phyloP scores from a whole-genome alignment of 805 yeast genomes.

The Torulaspora indica region DNA sequence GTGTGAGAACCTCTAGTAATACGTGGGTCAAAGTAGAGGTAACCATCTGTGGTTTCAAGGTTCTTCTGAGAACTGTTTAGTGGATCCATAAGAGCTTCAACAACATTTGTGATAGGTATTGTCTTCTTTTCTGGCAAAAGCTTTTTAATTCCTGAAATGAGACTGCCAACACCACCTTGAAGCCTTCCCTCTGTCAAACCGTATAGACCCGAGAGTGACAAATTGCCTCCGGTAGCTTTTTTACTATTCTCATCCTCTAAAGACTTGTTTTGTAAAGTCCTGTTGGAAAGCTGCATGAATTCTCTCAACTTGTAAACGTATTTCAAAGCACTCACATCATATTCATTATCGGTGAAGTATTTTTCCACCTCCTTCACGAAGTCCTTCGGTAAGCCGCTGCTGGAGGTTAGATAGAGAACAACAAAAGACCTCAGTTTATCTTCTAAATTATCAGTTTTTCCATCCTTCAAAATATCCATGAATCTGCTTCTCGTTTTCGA shows the following conservation, averaged over 20 bases:
- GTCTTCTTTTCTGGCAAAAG: conserved; percentile 82
- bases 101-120: conserved; percentile 84
- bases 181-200: conserved; percentile 77
- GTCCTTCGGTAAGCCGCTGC: conserved; percentile 41
- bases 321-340: conserved; percentile 58
- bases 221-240: conserved; percentile 27
- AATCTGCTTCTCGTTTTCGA: conserved; percentile 50
- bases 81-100: conserved; percentile 90
- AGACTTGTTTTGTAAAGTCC: conserved; percentile 37
- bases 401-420: conserved; percentile 59
- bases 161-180: conserved; percentile 83
- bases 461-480: conserved; percentile 50
- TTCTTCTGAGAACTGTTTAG: conserved; percentile 54
- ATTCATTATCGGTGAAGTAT: conserved; percentile 51
- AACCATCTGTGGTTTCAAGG: conserved; percentile 78
- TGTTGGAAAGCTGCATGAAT: conserved; percentile 50
- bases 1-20: conserved; percentile 83
- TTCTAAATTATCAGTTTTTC: conserved; percentile 54
- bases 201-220: conserved; percentile 67
- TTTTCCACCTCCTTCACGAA: conserved; percentile 58
- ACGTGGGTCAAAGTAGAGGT: conserved; percentile 84
- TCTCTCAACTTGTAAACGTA: conserved; percentile 83
- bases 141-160: conserved; percentile 82
- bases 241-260: conserved; percentile 35
- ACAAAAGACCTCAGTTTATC: conserved; percentile 89